Percentiles rank a stretch among this genome's conserved stretches.
Evolutionary conservation across 495 filamentous ascomycete species (phyloP).

Genomic region (Podospora fimiseda): DNA sequence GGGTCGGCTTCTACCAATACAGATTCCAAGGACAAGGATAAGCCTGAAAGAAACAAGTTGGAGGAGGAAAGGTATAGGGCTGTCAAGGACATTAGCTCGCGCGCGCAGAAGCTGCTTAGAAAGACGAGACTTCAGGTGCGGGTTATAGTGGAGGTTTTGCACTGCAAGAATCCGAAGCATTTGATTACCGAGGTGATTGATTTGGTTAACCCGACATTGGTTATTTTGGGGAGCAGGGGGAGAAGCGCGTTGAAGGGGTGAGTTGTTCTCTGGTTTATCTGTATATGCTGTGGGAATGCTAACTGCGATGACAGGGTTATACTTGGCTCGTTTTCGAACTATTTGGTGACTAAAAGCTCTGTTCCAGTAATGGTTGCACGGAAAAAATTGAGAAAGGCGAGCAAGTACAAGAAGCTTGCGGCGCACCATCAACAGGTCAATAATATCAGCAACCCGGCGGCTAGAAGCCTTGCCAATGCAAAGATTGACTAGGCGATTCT

Average conservation of each 20-base stretch:
- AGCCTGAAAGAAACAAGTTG: constrained; percentile 46
- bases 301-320: constrained; percentile 55
- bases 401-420: constrained; percentile 56
- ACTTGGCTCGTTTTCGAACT: constrained; percentile 93
- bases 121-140: constrained; percentile 88
- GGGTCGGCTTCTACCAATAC: constrained; percentile 32
- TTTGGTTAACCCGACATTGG: constrained; percentile 81
- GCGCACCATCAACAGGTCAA: constrained; percentile 56
- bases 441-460: constrained; percentile 58
- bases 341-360: constrained; percentile 89
- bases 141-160: constrained; percentile 89
- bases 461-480: constrained; percentile 56
- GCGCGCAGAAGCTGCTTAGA: constrained; percentile 73
- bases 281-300: neutral
- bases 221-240: constrained; percentile 84
- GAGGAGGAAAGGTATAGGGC: constrained; percentile 75
- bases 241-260: constrained; percentile 90
- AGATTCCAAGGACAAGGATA: too few species aligned
- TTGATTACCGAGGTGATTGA: constrained; percentile 89
- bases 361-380: constrained; percentile 94
- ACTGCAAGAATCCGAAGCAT: constrained; percentile 92
- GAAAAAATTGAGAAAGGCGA: constrained; percentile 69
- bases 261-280: constrained; percentile 27
- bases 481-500: constrained; percentile 53
- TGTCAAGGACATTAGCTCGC: constrained; percentile 66